Percentiles rank a stretch among this genome's conserved stretches.
phyloP scores from a whole-genome alignment of 2,329 filamentous ascomycete species.

The Neocatenulostroma microsporum region DNA sequence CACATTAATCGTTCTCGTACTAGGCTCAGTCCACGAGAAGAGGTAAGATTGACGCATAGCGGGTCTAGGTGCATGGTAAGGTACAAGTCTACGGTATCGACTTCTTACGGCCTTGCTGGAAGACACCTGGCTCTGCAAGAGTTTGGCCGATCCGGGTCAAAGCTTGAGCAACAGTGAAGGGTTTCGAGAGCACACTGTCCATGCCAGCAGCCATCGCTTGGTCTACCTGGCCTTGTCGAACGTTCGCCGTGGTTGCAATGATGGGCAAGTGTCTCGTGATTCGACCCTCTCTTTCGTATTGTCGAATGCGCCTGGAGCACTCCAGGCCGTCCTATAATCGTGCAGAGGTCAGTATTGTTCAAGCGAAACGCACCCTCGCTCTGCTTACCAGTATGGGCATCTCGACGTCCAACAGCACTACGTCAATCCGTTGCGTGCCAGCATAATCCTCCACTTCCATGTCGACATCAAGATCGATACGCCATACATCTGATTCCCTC shows the following conservation, averaged over 20 bases:
- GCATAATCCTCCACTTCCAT: conserved; percentile 20
- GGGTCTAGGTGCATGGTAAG: no score
- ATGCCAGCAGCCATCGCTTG: conserved; percentile 66
- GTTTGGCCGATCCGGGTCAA: conserved; percentile 11
- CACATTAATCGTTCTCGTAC: no score
- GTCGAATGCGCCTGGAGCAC: conserved; percentile 61
- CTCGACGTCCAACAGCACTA: conserved; percentile 73
- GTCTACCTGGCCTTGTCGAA: conserved; percentile 63
- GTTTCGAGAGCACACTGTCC: conserved; percentile 40
- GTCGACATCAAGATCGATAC: no score
- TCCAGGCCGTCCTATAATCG: conserved; percentile 70
- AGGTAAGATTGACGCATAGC: no score
- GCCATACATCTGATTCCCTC: conserved; percentile 37
- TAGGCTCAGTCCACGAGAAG: no score
- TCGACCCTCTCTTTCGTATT: conserved; percentile 55
- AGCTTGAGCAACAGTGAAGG: conserved; percentile 30
- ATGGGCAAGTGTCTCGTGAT: conserved; percentile 63
- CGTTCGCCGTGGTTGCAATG: conserved; percentile 73
- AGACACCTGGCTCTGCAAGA: no score
- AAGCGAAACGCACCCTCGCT: no score
- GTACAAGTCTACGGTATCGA: no score
- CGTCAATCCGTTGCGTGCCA: conserved; percentile 22
- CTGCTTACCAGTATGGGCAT: conserved; percentile 85
- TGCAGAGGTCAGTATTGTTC: no score
- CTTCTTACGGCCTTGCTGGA: no score